Evolutionary conservation across 345 rosid genomes (phyloP).

Genomic region (Linum tenue): DNA sequence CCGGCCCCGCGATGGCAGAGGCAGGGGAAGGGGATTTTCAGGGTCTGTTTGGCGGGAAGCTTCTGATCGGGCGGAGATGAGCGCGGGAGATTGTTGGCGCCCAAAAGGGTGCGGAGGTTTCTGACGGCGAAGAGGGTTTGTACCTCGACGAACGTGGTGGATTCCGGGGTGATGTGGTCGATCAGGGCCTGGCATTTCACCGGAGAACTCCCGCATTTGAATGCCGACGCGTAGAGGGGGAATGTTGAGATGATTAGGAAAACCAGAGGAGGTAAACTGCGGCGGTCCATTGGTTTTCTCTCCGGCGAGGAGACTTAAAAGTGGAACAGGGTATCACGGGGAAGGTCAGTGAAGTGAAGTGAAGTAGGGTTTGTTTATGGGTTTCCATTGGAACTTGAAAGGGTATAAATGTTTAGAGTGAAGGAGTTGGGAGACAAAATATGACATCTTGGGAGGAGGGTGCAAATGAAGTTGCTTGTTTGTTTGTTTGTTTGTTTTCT

Average conservation of each 20-base stretch:
- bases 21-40: constrained; percentile 52
- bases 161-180: constrained; percentile 1
- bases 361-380: neutral
- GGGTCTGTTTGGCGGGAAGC: constrained; percentile 6
- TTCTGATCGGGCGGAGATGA: constrained; percentile 25
- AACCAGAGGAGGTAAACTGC: neutral
- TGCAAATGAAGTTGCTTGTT: too few relatives aligned
- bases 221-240: neutral
- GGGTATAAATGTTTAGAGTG: too few relatives aligned
- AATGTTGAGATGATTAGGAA: neutral
- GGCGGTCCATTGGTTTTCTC: neutral
- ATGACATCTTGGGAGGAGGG: neutral
- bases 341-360: neutral
- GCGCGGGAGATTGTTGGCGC: constrained; percentile 42
- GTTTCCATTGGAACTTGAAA: too few relatives aligned
- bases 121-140: constrained; percentile 40
- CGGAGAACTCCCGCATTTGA: neutral
- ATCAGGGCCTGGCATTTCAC: neutral
- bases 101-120: constrained; percentile 37
- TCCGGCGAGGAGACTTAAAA: neutral
- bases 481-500: too few relatives aligned
- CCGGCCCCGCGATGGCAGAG: constrained; percentile 50
- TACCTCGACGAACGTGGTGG: constrained; percentile 35
- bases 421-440: neutral
- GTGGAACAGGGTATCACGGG: neutral